Evolutionary conservation across 495 filamentous ascomycete genomes (phyloP), one percentile per base, ranked within the genome.

Genomic region (Penicillium macrosclerotiorum): DNA sequence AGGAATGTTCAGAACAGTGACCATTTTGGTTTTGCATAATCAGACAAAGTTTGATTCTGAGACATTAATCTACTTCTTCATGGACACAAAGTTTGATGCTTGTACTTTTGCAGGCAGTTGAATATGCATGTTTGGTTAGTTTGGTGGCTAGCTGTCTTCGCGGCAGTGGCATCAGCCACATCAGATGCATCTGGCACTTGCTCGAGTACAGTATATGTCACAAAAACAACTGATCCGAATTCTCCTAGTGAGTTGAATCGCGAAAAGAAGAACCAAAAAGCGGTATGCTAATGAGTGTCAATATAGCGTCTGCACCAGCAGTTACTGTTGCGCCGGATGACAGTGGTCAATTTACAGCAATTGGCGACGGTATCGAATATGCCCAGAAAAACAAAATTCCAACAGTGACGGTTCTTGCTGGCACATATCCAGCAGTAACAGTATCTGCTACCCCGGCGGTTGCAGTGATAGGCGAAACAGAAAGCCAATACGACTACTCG

Each of bases 361-460:
- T 53, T 23, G 45, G 35, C 22, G 42, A 53, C 24, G 51, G 39
- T 8, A 41, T 48, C 19, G 34, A 39, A 0, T 53, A 53, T 24
- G 51, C 51, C 6, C 51, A 53, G 18, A 11, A n/a, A n/a, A 33
- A 53, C 24, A 24, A 29, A 2, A 48, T 53, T 11, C 51, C 45
- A 4, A 48, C 51, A 18, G 35, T 53, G 4, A 53, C 44, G 11
- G 51, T 53, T 0, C 34, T 53, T 11, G 27, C 33, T 11, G 51
- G 51, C 2, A 53, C 45, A 4, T 53, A 53, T 26, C 40, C 51
- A 36, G 45, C 51, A n/a, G 37, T 53, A 1, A 53, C 39, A 4
- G 25, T 51, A 18, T 53, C 43, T 38, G 41, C 51, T n/a, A 53
- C 46, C 9, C 42, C 46, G 4, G 34, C 35, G 6, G 37, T 50